Percentiles rank a stretch among this genome's conserved stretches.
phyloP scores from a whole-genome alignment of 1,284 basidiomycete species.

The Kwoniella shivajii region DNA sequence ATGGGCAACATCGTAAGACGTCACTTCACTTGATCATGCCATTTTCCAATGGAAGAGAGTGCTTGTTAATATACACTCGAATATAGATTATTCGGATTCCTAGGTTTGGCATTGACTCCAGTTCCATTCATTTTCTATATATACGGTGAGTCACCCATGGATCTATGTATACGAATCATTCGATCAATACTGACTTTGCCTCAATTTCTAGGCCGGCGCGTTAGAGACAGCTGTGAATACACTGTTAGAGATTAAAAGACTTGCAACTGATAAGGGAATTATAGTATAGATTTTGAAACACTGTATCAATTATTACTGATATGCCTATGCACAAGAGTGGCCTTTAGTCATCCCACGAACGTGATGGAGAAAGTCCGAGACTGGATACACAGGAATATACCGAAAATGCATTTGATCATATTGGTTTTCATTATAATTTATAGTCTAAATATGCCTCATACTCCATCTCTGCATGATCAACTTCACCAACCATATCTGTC shows the following conservation, averaged over 20 bases:
- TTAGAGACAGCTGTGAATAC: conserved; percentile 14
- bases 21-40: neutral
- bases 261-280: too few species aligned
- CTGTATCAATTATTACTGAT: too few species aligned
- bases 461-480: too few species aligned
- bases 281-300: too few species aligned
- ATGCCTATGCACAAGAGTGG: too few species aligned
- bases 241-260: conserved; percentile 20
- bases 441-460: too few species aligned
- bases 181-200: neutral
- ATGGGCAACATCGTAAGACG: conserved; percentile 33
- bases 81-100: conserved; percentile 21
- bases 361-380: too few species aligned
- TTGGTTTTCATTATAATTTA: too few species aligned
- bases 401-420: too few species aligned
- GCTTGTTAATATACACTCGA: neutral
- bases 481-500: too few species aligned
- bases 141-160: conserved; percentile 18
- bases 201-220: conserved; percentile 8
- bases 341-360: too few species aligned
- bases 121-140: conserved; percentile 34
- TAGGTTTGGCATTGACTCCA: conserved; percentile 27
- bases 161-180: neutral
- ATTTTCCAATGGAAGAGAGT: neutral
- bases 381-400: too few species aligned